phyloP scores from a whole-genome alignment of 2,329 filamentous ascomycete genomes.

The Cadophora malorum region DNA sequence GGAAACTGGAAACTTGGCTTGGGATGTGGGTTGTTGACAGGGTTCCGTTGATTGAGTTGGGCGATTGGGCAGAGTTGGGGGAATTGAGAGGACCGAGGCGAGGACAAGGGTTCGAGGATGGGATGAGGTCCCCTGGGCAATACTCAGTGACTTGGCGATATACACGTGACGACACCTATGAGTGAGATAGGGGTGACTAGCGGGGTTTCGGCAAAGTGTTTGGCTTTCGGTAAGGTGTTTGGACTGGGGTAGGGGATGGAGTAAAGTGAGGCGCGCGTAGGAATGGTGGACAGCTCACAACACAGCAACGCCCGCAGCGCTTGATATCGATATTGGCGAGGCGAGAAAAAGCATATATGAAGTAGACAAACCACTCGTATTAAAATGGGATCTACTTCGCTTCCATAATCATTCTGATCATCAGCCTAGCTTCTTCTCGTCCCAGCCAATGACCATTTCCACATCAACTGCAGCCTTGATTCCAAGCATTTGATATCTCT shows the following conservation, averaged over 20 bases:
- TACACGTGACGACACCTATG: slow-evolving; percentile 1
- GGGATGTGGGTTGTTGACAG: not conserved
- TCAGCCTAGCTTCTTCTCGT: not conserved
- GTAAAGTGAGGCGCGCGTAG: slow-evolving; percentile 1
- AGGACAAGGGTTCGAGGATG: slow-evolving; percentile 3
- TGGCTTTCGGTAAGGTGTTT: not conserved
- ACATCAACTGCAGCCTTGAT: not conserved
- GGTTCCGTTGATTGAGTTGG: not conserved
- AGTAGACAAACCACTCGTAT: slow-evolving; percentile 13
- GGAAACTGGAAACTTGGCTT: not conserved
- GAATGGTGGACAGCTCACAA: not conserved
- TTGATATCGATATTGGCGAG: not conserved
- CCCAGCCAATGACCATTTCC: not conserved
- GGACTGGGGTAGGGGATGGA: not conserved
- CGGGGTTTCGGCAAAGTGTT: slow-evolving; percentile 14
- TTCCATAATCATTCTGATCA: not conserved
- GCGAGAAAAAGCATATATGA: not conserved
- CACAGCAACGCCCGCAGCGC: not conserved
- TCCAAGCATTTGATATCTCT: not conserved
- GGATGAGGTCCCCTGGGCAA: slow-evolving; percentile 5
- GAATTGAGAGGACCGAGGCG: slow-evolving; percentile 3
- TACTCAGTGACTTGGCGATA: not conserved
- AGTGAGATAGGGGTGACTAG: not conserved
- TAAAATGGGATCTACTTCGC: slow-evolving; percentile 7
- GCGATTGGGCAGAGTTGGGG: slow-evolving; percentile 8